phyloP scores from a whole-genome alignment of 2,329 filamentous ascomycete species.

The Pseudopyricularia javanii region DNA sequence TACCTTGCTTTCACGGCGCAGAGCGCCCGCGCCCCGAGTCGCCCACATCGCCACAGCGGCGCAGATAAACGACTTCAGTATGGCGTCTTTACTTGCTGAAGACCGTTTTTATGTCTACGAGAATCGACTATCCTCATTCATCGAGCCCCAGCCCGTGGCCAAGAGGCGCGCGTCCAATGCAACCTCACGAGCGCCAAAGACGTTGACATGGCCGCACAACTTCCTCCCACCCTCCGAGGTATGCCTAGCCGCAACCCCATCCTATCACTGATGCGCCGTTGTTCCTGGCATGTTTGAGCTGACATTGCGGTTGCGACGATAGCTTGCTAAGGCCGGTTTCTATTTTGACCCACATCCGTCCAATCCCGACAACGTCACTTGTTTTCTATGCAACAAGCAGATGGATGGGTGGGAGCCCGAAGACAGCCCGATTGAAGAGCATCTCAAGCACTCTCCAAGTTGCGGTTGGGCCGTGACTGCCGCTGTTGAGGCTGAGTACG shows the following conservation, averaged over 20 bases:
- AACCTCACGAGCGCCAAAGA: slow-evolving; percentile 43
- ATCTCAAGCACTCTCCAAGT: slow-evolving; percentile 66
- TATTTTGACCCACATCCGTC: slow-evolving; percentile 67
- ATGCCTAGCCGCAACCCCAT: slow-evolving; percentile 17
- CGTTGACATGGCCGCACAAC: slow-evolving; percentile 67
- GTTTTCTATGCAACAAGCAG: slow-evolving; percentile 74
- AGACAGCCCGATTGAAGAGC: slow-evolving; percentile 74
- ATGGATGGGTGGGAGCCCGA: slow-evolving; percentile 86
- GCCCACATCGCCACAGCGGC: neutral
- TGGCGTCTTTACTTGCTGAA: neutral
- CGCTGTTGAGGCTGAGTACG: slow-evolving; percentile 47
- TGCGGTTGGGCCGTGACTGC: slow-evolving; percentile 80
- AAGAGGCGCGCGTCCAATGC: slow-evolving; percentile 61
- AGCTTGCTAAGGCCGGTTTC: slow-evolving; percentile 88
- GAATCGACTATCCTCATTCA: slow-evolving; percentile 72
- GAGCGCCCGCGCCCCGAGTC: neutral
- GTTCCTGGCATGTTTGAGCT: slow-evolving; percentile 5
- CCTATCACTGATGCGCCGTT: slow-evolving; percentile 16
- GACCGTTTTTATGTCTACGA: slow-evolving; percentile 52
- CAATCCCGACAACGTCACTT: slow-evolving; percentile 77
- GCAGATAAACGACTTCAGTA: neutral
- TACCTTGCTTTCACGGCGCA: neutral
- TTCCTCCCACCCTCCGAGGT: slow-evolving; percentile 54
- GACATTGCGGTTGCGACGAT: slow-evolving; percentile 5
- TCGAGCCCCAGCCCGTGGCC: slow-evolving; percentile 44